Evolutionary conservation across 768 basidiomycete species (phyloP).

Genomic region (Cystofilobasidium ferigula): DNA sequence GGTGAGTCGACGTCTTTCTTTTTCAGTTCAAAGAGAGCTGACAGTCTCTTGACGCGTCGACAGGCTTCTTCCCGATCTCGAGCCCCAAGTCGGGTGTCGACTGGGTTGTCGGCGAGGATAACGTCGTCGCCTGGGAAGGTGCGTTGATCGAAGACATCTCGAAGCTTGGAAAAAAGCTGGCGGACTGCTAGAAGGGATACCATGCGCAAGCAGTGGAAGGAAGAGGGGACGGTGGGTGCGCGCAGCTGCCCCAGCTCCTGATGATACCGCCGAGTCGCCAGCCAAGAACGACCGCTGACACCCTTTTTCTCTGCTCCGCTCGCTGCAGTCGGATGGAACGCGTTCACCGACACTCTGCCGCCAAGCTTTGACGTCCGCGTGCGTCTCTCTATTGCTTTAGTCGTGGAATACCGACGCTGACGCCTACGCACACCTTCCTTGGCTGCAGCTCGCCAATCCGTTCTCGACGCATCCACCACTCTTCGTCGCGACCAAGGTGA

Average conservation of each 20-base stretch:
- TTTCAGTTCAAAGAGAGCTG: background rate
- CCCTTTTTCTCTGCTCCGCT: background rate
- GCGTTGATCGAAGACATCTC: too few relatives aligned
- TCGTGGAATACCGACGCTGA: too few relatives aligned
- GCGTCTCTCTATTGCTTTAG: background rate
- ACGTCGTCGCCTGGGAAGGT: background rate
- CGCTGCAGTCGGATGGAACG: constrained; percentile 5
- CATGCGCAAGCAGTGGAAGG: background rate
- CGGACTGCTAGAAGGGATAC: background rate
- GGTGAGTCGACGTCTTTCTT: background rate
- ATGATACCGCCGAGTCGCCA: background rate
- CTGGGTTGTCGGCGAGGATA: background rate
- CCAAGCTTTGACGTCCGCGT: constrained; percentile 7
- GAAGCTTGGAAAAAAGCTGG: background rate
- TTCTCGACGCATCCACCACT: background rate
- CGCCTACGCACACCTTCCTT: too few relatives aligned
- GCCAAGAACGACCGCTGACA: too few relatives aligned
- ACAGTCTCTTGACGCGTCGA: background rate
- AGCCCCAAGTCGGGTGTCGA: background rate
- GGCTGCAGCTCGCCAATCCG: background rate
- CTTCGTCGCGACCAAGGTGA: constrained; percentile 9
- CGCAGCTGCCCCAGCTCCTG: background rate
- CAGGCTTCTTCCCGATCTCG: background rate
- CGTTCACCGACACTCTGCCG: background rate
- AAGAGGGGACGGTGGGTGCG: background rate